Base-by-base conservation (phyloP, 192 early-diverging fungal species). In the Phlyctochytrium arcticum region DNA sequence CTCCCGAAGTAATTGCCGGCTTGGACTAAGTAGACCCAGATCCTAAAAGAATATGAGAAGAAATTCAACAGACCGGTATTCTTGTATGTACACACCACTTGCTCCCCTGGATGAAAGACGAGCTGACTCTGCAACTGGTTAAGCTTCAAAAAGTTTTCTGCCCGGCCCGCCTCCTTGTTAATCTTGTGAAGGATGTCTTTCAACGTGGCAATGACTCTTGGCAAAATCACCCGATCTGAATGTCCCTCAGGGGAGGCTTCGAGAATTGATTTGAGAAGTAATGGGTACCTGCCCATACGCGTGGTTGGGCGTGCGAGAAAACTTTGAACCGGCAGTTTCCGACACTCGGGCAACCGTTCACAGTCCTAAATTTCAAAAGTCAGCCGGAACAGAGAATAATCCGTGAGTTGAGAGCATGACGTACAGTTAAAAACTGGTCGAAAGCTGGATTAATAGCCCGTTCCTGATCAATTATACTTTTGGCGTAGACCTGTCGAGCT, bases 231-330 rank as follows among this genome's bases (percentile, higher is more conserved):
- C 48, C 81, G 76, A 61, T 98, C 95, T 3, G 92, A 88, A 56
- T 92, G 87, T 34, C 85, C 85, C 29, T 83, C 79, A 3, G 89
- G 87, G n/a, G 93, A 91, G 56, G 89, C 78, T 63, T 96, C 90
- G 8, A 94, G 75, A 48, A 93, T 85, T 4, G 86, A 90, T 36
- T 83, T 78, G 23, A 98, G 75, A 30, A 98, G 72, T 30, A 98
- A 75, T 23, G 87, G 88, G 59, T 95, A 98, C 53, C 92, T 80
- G 10, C 89, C 93, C 54, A 96, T 63, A n/a, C 92, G 85, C 12
- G 92, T 90, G 0, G 90, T 90, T 10, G 95, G 95, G 15, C 91
- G 84, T 1, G 86, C 88, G 54, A 96, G 67, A 73, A 95, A 96
- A 55, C 89, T 89, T 75, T 93, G 88, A 24, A 94, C 69, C 48